Percentiles rank a stretch among this genome's conserved stretches.
phyloP scores from a whole-genome alignment of 1,284 basidiomycete species.

The Ganoderma multipileum region DNA sequence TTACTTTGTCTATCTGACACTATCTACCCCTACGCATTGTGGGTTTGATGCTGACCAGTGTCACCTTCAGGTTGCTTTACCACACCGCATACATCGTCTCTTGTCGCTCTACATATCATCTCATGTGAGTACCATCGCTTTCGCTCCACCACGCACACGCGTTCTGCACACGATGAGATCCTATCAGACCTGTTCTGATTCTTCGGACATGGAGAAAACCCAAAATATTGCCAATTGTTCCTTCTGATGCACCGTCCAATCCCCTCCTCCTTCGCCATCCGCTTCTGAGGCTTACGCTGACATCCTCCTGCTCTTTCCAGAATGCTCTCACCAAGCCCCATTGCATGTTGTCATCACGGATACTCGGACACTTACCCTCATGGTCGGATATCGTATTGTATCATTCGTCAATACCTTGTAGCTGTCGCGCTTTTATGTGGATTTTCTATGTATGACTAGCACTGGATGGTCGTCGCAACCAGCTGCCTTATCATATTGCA shows the following conservation, averaged over 20 bases:
- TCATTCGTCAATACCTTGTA: not conserved
- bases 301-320: not conserved
- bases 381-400: conserved; percentile 3
- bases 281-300: conserved; percentile 7
- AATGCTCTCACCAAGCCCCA: conserved; percentile 3
- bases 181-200: conserved; percentile 49
- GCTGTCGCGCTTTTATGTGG: not conserved
- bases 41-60: conserved; percentile 5
- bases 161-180: conserved; percentile 39
- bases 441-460: not conserved
- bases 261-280: not conserved
- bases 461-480: not conserved
- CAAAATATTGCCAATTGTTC: conserved; percentile 43
- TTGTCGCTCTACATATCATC: not conserved
- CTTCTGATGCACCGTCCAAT: conserved; percentile 36
- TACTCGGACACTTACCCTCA: not conserved
- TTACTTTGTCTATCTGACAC: conserved; percentile 48
- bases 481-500: not conserved
- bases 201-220: conserved; percentile 41
- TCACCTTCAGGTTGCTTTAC: conserved; percentile 10
- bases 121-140: conserved; percentile 35
- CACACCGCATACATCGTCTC: conserved; percentile 9
- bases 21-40: conserved; percentile 17
- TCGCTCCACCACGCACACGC: not conserved
- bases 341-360: conserved; percentile 1